Percentiles rank a stretch among this genome's conserved stretches.
phyloP scores from a whole-genome alignment of 257 asterid genomes.

The Cinchona pubescens region DNA sequence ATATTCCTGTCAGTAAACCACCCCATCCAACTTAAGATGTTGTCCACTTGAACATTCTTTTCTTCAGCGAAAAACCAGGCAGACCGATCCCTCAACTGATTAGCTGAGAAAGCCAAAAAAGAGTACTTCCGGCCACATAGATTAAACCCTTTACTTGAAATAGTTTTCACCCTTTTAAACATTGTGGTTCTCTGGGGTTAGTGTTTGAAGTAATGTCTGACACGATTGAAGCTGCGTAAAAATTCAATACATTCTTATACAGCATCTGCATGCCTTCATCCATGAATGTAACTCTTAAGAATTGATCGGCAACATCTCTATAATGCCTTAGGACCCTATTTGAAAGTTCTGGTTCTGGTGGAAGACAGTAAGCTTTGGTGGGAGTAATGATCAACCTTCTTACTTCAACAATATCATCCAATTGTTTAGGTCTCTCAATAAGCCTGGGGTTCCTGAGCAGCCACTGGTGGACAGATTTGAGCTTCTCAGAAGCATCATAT shows the following conservation, averaged over 20 bases:
- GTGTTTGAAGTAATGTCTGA: conserved; percentile 42
- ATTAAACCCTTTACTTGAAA: conserved; percentile 49
- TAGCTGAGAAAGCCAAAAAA: conserved; percentile 85
- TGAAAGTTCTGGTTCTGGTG: conserved; percentile 76
- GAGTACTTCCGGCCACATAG: conserved; percentile 73
- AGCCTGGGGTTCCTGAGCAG: conserved; percentile 61
- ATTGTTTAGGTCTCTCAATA: conserved; percentile 45
- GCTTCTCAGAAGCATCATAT: conserved; percentile 51
- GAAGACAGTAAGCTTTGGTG: conserved; percentile 75
- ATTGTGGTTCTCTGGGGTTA: conserved; percentile 55
- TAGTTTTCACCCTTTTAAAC: conserved; percentile 63
- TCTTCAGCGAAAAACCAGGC: conserved; percentile 97
- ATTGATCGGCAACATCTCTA: conserved; percentile 56
- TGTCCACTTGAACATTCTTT: conserved; percentile 25
- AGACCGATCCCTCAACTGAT: conserved; percentile 83
- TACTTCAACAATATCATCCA: conserved; percentile 67
- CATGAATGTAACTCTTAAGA: conserved; percentile 85
- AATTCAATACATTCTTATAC: conserved; percentile 53
- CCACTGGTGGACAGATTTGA: conserved; percentile 51
- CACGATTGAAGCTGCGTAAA: conserved; percentile 55
- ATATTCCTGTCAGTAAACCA: conserved; percentile 51
- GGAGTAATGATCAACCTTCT: conserved; percentile 79
- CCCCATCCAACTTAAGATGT: conserved; percentile 81
- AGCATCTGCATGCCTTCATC: conserved; percentile 84
- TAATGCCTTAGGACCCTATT: conserved; percentile 76